Evolutionary conservation across 2,329 filamentous ascomycete genomes (phyloP).

Genomic region (Lecanosticta acicola): DNA sequence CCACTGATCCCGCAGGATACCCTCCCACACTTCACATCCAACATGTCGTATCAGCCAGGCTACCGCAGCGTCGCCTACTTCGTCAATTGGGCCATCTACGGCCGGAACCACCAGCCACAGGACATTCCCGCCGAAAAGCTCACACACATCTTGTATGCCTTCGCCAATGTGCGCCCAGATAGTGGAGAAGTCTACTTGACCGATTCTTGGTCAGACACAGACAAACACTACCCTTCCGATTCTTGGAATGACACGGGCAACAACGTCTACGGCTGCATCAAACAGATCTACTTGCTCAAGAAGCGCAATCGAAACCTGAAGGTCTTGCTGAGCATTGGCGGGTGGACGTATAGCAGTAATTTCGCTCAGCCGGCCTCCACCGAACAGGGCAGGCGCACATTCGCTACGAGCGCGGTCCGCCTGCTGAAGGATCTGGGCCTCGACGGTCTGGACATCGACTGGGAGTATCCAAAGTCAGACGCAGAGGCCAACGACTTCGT

Average conservation of each 20-base stretch:
- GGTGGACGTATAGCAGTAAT: slow-evolving; percentile 74
- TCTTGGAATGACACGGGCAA: slow-evolving; percentile 59
- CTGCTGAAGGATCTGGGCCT: slow-evolving; percentile 78
- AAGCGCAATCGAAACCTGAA: slow-evolving; percentile 71
- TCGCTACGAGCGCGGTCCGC: slow-evolving; percentile 66
- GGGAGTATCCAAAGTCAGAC: slow-evolving; percentile 43
- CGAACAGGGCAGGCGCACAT: slow-evolving; percentile 54
- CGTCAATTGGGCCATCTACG: slow-evolving; percentile 35
- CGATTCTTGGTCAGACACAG: slow-evolving; percentile 61
- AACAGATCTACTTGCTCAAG: slow-evolving; percentile 72
- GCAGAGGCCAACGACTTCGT: slow-evolving; percentile 39
- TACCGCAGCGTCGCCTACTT: slow-evolving; percentile 33
- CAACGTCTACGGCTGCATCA: slow-evolving; percentile 71
- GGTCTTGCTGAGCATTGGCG: slow-evolving; percentile 74
- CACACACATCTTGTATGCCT: slow-evolving; percentile 85
- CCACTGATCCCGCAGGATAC: slow-evolving; percentile 1
- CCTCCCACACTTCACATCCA: neutral
- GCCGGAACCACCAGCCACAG: slow-evolving; percentile 69
- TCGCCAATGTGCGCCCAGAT: slow-evolving; percentile 77
- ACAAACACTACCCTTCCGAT: slow-evolving; percentile 65
- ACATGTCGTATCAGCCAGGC: slow-evolving; percentile 21
- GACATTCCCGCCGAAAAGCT: slow-evolving; percentile 74
- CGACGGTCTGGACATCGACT: slow-evolving; percentile 45
- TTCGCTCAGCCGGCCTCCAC: slow-evolving; percentile 65
- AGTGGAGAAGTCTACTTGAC: slow-evolving; percentile 71